Percentiles rank a stretch among this genome's conserved stretches.
Conservation (phyloP, 202 grass and related monocot species). For the Elaeis oleifera region DNA sequence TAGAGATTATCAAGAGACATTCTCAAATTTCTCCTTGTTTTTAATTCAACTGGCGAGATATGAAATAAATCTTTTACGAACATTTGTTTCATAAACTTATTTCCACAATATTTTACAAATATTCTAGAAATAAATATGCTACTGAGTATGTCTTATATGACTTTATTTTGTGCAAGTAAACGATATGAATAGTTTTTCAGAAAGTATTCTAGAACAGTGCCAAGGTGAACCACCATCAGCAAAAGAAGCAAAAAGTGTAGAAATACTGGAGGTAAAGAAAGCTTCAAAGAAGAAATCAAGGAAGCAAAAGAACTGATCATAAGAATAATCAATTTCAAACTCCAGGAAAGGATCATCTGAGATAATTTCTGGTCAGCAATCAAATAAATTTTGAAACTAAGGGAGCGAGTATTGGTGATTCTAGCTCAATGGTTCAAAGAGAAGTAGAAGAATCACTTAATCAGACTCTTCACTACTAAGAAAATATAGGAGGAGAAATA, state of each 20-base stretch:
- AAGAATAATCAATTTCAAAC: constrained; percentile 26
- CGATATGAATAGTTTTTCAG: constrained; percentile 32
- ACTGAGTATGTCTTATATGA: too few species aligned
- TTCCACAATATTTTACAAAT: too few species aligned
- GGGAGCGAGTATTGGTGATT: constrained; percentile 27
- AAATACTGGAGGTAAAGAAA: constrained; percentile 52
- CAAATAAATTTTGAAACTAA: constrained; percentile 37
- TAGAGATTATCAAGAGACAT: too few species aligned
- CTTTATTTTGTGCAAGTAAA: constrained; percentile 10
- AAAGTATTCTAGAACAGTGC: constrained; percentile 14
- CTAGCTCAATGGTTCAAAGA: constrained; percentile 38
- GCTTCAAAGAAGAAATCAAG: constrained; percentile 64
- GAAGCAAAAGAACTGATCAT: constrained; percentile 44
- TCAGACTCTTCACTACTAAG: constrained; percentile 24
- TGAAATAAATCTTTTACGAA: too few species aligned
- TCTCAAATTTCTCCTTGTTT: too few species aligned
- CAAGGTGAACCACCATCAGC: constrained; percentile 6
- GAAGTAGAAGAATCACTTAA: constrained; percentile 35
- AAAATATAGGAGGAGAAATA: constrained; percentile 9
- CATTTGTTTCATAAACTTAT: too few species aligned
- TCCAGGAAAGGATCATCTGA: constrained; percentile 47
- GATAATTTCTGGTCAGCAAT: constrained; percentile 29
- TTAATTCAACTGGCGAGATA: too few species aligned
- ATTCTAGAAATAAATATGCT: too few species aligned
- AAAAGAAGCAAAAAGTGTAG: constrained; percentile 24